These are phyloP conservation scores for Paraglomus brasilianum DNA, from an alignment of 192 early-diverging fungal genomes.

Conservation along the genomic window DNA sequence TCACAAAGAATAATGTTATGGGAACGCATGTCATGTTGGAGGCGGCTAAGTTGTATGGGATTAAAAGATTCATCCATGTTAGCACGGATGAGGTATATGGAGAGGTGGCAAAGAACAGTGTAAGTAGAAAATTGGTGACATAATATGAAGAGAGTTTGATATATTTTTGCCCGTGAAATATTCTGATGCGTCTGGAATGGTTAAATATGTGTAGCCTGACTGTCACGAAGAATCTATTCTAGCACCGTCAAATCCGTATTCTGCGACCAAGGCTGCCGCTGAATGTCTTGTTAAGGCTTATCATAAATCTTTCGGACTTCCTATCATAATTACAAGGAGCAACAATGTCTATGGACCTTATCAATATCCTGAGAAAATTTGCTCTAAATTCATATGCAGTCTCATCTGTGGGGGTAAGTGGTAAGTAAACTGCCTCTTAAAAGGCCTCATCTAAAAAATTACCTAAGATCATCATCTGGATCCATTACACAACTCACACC, in stretches of 20 bases:
- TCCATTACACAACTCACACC: no score
- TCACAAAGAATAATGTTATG: slow-evolving; percentile 75
- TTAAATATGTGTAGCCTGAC: slow-evolving; percentile 48
- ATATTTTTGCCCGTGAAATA: slow-evolving; percentile 14
- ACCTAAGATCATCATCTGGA: no score
- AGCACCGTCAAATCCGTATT: slow-evolving; percentile 76
- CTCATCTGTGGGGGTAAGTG: slow-evolving; percentile 54
- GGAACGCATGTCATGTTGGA: slow-evolving; percentile 82
- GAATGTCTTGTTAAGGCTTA: slow-evolving; percentile 76
- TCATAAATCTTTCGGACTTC: slow-evolving; percentile 72
- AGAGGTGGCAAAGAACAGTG: slow-evolving; percentile 54
- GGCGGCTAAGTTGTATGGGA: slow-evolving; percentile 51
- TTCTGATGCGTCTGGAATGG: background rate
- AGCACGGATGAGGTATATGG: slow-evolving; percentile 86
- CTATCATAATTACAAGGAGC: slow-evolving; percentile 75
- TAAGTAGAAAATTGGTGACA: slow-evolving; percentile 21
- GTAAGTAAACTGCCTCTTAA: slow-evolving; percentile 31
- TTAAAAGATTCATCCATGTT: slow-evolving; percentile 72
- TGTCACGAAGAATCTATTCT: slow-evolving; percentile 61
- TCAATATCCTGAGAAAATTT: slow-evolving; percentile 85
- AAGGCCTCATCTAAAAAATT: no score
- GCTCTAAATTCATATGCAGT: slow-evolving; percentile 77
- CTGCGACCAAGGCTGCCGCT: slow-evolving; percentile 85
- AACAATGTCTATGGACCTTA: slow-evolving; percentile 82
- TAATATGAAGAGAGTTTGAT: background rate